phyloP scores from a whole-genome alignment of 2,329 filamentous ascomycete species.

The Penicillium sp. region DNA sequence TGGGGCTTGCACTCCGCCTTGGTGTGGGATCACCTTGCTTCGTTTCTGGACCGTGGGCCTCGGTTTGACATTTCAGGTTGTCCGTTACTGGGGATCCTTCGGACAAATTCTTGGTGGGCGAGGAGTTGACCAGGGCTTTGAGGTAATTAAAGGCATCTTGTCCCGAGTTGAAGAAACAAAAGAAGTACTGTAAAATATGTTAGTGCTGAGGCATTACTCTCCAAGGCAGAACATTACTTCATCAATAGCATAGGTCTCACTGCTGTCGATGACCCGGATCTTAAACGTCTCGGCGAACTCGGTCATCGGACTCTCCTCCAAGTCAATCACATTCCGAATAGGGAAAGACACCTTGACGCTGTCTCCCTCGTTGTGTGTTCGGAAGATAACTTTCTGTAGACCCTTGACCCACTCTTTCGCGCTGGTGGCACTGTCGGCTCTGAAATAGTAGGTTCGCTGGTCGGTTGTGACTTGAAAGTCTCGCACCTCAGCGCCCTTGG shows the following conservation, averaged over 20 bases:
- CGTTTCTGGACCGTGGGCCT: background rate
- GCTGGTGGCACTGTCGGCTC: slow-evolving; percentile 79
- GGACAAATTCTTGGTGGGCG: slow-evolving; percentile 48
- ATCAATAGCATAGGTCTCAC: slow-evolving; percentile 91
- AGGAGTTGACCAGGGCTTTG: slow-evolving; percentile 67
- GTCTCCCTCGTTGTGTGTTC: slow-evolving; percentile 92
- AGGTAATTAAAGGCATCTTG: slow-evolving; percentile 79
- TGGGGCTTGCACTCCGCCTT: slow-evolving; percentile 63
- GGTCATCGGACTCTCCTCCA: slow-evolving; percentile 86
- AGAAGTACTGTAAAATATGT: slow-evolving; percentile 73
- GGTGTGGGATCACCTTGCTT: slow-evolving; percentile 20
- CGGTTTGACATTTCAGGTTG: slow-evolving; percentile 14
- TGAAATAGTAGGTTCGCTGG: slow-evolving; percentile 80
- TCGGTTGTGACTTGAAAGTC: slow-evolving; percentile 80
- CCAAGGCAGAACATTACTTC: slow-evolving; percentile 57
- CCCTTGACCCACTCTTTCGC: slow-evolving; percentile 97
- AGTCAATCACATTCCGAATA: slow-evolving; percentile 82
- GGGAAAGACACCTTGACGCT: slow-evolving; percentile 94
- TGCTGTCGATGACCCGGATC: slow-evolving; percentile 86
- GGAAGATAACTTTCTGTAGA: slow-evolving; percentile 90
- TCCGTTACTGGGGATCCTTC: slow-evolving; percentile 23
- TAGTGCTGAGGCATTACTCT: slow-evolving; percentile 8
- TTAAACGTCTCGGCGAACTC: slow-evolving; percentile 89
- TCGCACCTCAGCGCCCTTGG: slow-evolving; percentile 66
- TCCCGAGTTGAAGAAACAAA: slow-evolving; percentile 87